phyloP scores from a whole-genome alignment of 2,329 filamentous ascomycete genomes.

The Colletotrichum horii region DNA sequence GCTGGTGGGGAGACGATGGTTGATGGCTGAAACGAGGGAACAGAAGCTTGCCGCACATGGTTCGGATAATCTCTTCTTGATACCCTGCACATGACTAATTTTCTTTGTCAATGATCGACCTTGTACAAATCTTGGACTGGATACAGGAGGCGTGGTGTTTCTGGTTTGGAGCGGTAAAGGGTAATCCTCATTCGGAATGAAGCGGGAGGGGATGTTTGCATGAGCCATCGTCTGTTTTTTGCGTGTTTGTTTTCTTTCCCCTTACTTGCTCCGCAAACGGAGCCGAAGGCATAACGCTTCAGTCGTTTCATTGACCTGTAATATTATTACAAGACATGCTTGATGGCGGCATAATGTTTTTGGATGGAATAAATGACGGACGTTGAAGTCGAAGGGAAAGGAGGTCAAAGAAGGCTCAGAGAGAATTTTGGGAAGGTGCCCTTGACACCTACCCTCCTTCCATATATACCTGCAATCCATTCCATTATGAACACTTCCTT shows the following conservation, averaged over 20 bases:
- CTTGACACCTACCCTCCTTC: background rate
- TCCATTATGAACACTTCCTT: background rate
- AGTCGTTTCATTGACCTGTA: background rate
- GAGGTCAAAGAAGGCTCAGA: background rate
- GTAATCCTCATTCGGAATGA: background rate
- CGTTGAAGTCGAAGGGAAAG: background rate
- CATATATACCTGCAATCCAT: background rate
- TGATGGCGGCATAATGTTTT: background rate
- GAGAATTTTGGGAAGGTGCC: background rate
- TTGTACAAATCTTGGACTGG: conserved; percentile 3
- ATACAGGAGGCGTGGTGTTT: conserved; percentile 7
- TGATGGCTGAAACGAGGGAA: conserved; percentile 28
- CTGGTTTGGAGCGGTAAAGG: background rate
- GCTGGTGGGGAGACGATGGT: conserved; percentile 48
- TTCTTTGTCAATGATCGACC: conserved; percentile 11
- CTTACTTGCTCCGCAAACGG: background rate
- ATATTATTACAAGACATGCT: conserved; percentile 3
- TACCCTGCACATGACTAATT: conserved; percentile 21
- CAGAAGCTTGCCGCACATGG: background rate
- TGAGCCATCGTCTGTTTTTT: background rate
- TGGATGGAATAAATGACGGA: background rate
- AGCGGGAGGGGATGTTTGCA: conserved; percentile 10
- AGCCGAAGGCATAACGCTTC: background rate
- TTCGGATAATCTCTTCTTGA: conserved; percentile 20
- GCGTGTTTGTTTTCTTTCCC: background rate